These are phyloP conservation scores for Cornus controversa DNA, from an alignment of 148 eudicot genomes.

Conservation along the genomic window DNA sequence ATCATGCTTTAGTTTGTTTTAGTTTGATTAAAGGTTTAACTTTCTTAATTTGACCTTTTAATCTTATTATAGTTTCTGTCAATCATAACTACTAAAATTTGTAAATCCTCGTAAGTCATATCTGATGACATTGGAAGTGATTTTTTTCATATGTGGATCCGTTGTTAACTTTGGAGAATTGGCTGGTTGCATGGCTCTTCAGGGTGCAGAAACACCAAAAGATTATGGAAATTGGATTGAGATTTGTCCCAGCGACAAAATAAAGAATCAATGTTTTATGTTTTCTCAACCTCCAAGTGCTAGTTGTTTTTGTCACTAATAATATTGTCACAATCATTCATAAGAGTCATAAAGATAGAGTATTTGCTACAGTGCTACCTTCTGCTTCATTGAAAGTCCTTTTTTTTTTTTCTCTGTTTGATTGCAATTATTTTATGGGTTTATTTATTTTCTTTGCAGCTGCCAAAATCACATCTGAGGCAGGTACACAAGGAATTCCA, in stretches of 20 bases:
- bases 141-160: not conserved
- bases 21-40: not conserved
- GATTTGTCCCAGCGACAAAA: not conserved
- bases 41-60: not conserved
- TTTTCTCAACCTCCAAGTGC: not conserved
- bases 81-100: not conserved
- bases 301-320: not conserved
- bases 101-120: not conserved
- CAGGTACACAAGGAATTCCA: slow-evolving; percentile 86
- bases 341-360: not conserved
- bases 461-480: slow-evolving; percentile 81
- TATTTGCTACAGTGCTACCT: not conserved
- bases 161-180: not conserved
- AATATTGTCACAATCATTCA: not conserved
- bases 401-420: slow-evolving; percentile 6
- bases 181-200: not conserved
- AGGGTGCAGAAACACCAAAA: not conserved
- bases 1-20: not conserved
- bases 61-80: not conserved
- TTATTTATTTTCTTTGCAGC: slow-evolving; percentile 30
- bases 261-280: not conserved
- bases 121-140: not conserved
- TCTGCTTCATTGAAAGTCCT: not conserved
- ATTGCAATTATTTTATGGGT: not conserved
- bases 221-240: not conserved